Evolutionary conservation across 345 rosid genomes (phyloP), one percentile per base, ranked within the genome.

Genomic region (Camelina sativa): DNA sequence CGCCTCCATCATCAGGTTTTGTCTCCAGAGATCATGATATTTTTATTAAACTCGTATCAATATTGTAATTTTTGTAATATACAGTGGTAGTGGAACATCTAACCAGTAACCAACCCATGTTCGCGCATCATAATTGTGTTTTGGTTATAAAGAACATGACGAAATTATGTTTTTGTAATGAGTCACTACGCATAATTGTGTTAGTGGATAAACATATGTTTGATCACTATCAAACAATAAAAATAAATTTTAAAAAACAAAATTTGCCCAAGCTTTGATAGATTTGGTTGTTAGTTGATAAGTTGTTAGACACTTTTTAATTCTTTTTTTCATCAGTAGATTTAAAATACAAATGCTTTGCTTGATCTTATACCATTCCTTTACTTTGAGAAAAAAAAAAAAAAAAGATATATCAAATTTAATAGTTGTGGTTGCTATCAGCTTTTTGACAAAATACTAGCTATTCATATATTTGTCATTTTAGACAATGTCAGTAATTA

Each of bases 401-500:
- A 47, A 1, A 58, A 19, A 35, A 12, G 4, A 57, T 5, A 20
- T 22, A 46, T 46, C 37, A 47, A 34, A 48, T 43, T 48, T 48
- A n/a, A n/a, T 48, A 23, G 4, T 46, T 57, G 47, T 46, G 25
- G 23, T 58, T 58, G 19, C 48, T 6, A 47, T 48, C 67, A 35
- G 12, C 60, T 48, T 71, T 41, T 41, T 16, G 54, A 62, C 12
- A 25, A 58, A 8, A 37, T 25, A 10, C 13, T 41, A 47, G 50
- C 4, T 74, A 47, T 5, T 54, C 23, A 13, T 11, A 13, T 11
- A 60, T 37, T 20, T 20, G 37, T 32, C 20, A 44, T 32, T 55
- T 46, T 57, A 30, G 46, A 60, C 28, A 57, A 60, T 59, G 48
- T 75, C 47, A 67, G 61, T 67, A 75, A 66, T 48, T 40, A 50